Evolutionary conservation across 2,329 filamentous ascomycete species (phyloP).

Genomic region (Pestalotiopsis fici): DNA sequence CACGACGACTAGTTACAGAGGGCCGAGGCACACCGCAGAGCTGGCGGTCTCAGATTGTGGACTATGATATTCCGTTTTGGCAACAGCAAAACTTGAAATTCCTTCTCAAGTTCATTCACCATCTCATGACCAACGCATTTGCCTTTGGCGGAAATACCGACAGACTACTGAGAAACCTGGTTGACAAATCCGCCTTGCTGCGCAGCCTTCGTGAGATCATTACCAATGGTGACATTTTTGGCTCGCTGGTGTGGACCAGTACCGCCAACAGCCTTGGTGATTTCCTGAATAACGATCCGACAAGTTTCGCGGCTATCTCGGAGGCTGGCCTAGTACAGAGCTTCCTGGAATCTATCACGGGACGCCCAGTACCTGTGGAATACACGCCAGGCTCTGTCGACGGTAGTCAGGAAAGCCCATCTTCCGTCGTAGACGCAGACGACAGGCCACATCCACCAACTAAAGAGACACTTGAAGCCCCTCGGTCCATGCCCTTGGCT

Average conservation of each 20-base stretch:
- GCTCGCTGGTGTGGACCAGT: slow-evolving; percentile 94
- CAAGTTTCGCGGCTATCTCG: slow-evolving; percentile 92
- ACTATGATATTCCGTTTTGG: slow-evolving; percentile 91
- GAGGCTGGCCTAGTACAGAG: slow-evolving; percentile 89
- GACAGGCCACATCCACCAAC: slow-evolving; percentile 54
- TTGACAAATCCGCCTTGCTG: slow-evolving; percentile 87
- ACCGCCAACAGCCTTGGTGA: slow-evolving; percentile 89
- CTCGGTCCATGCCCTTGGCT: slow-evolving; percentile 51
- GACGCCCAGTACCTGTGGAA: slow-evolving; percentile 43
- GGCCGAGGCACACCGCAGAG: slow-evolving; percentile 70
- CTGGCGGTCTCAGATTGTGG: slow-evolving; percentile 79
- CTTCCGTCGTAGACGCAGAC: slow-evolving; percentile 38
- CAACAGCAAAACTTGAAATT: slow-evolving; percentile 92
- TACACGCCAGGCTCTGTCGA: slow-evolving; percentile 29
- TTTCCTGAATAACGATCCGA: slow-evolving; percentile 98
- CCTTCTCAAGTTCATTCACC: slow-evolving; percentile 93
- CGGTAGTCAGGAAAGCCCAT: slow-evolving; percentile 38
- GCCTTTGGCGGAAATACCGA: slow-evolving; percentile 79
- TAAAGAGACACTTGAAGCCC: slow-evolving; percentile 46
- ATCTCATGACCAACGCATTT: slow-evolving; percentile 82
- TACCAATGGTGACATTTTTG: slow-evolving; percentile 76
- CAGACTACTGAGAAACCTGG: slow-evolving; percentile 85
- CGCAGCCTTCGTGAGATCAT: slow-evolving; percentile 79
- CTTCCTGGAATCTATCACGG: slow-evolving; percentile 80
- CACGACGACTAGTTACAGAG: slow-evolving; percentile 64